A percentile compares a stretch with the other conserved stretches of the same genome.
phyloP scores from a whole-genome alignment of 2,329 filamentous ascomycete species.

The Scleromitrula shiraiana region DNA sequence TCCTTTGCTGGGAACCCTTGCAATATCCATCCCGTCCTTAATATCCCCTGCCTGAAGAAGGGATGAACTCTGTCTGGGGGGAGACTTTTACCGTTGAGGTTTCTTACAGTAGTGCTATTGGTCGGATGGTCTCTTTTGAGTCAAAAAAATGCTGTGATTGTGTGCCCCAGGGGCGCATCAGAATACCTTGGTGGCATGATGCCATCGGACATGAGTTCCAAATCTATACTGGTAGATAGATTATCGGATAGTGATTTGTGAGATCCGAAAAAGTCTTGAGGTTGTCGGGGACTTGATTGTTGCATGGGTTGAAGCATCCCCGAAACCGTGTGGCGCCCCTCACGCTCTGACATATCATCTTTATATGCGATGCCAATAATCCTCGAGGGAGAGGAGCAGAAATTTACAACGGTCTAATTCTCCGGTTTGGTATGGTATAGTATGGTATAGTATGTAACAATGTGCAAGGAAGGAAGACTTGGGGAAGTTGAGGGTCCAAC shows the following conservation, averaged over 20 bases:
- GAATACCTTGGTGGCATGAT: slow-evolving; percentile 3
- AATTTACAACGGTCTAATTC: slow-evolving; percentile 24
- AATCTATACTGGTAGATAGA: background rate
- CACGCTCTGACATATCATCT: slow-evolving; percentile 19
- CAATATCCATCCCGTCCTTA: slow-evolving; percentile 14
- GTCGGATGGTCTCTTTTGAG: background rate
- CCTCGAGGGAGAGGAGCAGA: slow-evolving; percentile 18
- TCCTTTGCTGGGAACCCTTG: slow-evolving; percentile 9
- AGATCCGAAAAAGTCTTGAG: background rate
- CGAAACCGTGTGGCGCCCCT: slow-evolving; percentile 11
- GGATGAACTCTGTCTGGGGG: slow-evolving; percentile 1
- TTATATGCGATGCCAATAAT: slow-evolving; percentile 16
- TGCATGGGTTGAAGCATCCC: slow-evolving; percentile 1
- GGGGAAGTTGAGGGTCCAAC: slow-evolving; percentile 20
- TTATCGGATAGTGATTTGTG: background rate
- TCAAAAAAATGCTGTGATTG: slow-evolving; percentile 8
- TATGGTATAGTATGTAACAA: no score
- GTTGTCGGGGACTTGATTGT: background rate
- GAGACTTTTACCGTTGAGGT: slow-evolving; percentile 16
- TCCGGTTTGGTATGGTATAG: slow-evolving; percentile 7
- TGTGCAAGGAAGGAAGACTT: slow-evolving; percentile 2
- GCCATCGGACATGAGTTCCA: slow-evolving; percentile 6
- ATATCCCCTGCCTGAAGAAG: no score
- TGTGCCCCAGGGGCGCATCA: slow-evolving; percentile 12
- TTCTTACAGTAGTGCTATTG: slow-evolving; percentile 10